phyloP scores from a whole-genome alignment of 1,139 yeast genomes.

The Hyphopichia wangnamkhiaoensis region DNA sequence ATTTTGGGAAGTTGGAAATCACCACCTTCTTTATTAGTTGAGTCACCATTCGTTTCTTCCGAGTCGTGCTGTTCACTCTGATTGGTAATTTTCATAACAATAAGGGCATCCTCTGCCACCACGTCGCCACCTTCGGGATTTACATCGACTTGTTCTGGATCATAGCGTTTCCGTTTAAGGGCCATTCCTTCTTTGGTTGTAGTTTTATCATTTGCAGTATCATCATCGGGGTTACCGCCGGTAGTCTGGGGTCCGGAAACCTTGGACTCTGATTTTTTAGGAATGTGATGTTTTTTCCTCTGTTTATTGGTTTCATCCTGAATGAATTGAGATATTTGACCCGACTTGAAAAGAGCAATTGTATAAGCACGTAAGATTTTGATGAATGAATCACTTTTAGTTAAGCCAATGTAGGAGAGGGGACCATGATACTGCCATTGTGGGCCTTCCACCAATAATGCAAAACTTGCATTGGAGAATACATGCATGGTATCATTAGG shows the following conservation, averaged over 20 bases:
- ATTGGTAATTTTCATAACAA: slow-evolving; percentile 12
- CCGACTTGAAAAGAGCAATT: slow-evolving; percentile 34
- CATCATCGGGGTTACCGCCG: not conserved
- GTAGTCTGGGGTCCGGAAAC: not conserved
- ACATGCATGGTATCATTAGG: slow-evolving; percentile 37
- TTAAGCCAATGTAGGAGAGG: slow-evolving; percentile 44
- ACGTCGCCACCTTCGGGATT: slow-evolving; percentile 3
- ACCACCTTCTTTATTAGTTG: slow-evolving; percentile 13
- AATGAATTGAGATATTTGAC: slow-evolving; percentile 37
- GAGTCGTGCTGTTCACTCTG: slow-evolving; percentile 15
- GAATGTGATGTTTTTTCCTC: slow-evolving; percentile 6
- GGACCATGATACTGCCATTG: slow-evolving; percentile 45
- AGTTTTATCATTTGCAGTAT: slow-evolving; percentile 1
- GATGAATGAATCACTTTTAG: slow-evolving; percentile 45
- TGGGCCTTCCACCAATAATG: slow-evolving; percentile 41
- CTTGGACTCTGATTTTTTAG: not conserved
- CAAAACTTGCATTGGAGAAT: slow-evolving; percentile 38
- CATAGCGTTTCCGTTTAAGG: too few species aligned
- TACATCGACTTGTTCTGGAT: not conserved
- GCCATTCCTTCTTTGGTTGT: not conserved
- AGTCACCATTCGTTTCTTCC: slow-evolving; percentile 13
- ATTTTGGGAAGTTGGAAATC: slow-evolving; percentile 12
- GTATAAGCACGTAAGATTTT: slow-evolving; percentile 41
- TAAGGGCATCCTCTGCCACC: slow-evolving; percentile 11
- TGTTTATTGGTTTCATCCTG: slow-evolving; percentile 19